Percentiles rank a stretch among this genome's conserved stretches.
Conservation (phyloP, 1,139 yeast species). For the Lodderomyces oxycetoniae region DNA sequence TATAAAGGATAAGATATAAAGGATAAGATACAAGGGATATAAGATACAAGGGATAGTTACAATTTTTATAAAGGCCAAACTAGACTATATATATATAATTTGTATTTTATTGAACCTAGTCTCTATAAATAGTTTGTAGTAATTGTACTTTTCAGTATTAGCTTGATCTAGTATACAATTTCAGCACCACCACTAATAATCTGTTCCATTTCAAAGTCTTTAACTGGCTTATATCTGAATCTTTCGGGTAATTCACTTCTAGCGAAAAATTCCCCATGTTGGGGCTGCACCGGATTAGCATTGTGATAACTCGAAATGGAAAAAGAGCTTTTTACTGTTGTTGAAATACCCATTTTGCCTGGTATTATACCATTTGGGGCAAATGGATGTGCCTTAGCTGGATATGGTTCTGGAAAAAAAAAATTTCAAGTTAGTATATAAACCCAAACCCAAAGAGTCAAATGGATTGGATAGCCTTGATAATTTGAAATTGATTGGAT, state of each 20-base stretch:
- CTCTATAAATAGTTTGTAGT: no score
- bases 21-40: no score
- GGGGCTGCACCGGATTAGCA: constrained; percentile 35
- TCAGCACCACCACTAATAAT: constrained; percentile 78
- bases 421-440: constrained; percentile 6
- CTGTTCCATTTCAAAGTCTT: constrained; percentile 66
- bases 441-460: no score
- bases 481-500: no score
- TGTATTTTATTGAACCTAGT: not conserved
- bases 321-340: constrained; percentile 7
- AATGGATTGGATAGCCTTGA: no score
- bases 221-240: constrained; percentile 61
- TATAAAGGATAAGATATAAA: no score
- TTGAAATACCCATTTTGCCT: constrained; percentile 17
- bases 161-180: constrained; percentile 35
- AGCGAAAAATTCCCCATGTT: constrained; percentile 49
- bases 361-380: constrained; percentile 53
- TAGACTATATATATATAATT: no score
- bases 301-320: constrained; percentile 17
- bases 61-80: no score
- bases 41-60: no score
- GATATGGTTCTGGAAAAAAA: constrained; percentile 15
- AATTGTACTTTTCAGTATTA: no score
- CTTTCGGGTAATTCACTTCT: constrained; percentile 65
- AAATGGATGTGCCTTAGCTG: constrained; percentile 41